Percentiles rank a stretch among this genome's conserved stretches.
Evolutionary conservation across 1,284 basidiomycete species (phyloP).

Genomic region (Leccinum solheimii): DNA sequence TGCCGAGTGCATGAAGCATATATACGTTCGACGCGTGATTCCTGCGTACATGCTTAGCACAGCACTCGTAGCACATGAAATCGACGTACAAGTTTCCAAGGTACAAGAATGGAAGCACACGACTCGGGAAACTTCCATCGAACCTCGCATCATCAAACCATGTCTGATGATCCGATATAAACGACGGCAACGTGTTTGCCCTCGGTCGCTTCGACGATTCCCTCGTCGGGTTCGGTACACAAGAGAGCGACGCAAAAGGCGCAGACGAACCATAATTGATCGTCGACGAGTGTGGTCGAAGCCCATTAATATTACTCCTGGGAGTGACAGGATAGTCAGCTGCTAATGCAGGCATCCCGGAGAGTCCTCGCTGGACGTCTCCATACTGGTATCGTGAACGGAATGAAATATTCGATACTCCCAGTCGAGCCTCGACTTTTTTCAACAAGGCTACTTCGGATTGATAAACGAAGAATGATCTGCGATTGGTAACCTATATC

Average conservation of each 20-base stretch:
- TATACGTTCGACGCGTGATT: neutral
- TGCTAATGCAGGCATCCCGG: conserved; percentile 10
- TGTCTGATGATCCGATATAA: conserved; percentile 1
- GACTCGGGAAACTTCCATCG: neutral
- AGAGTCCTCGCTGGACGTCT: conserved; percentile 26
- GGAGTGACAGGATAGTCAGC: conserved; percentile 24
- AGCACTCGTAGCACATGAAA: neutral
- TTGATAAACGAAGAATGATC: conserved; percentile 91
- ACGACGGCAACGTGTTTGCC: neutral
- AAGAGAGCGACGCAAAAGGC: neutral
- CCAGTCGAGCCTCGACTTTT: conserved; percentile 62
- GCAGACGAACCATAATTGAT: neutral
- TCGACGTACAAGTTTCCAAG: neutral
- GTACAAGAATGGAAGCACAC: conserved; percentile 1
- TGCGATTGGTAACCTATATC: conserved; percentile 58
- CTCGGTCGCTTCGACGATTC: neutral
- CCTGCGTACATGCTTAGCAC: neutral
- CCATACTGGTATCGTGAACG: conserved; percentile 29
- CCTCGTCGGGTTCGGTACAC: neutral
- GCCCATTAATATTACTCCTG: conserved; percentile 19
- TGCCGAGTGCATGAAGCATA: neutral
- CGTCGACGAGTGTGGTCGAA: neutral
- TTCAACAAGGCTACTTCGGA: conserved; percentile 77
- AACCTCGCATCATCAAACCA: conserved; percentile 2
- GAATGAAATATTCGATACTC: conserved; percentile 32